Evolutionary conservation across 306 rosid species (phyloP), one percentile per base, ranked within the genome.

Genomic region (Sicyos baderoa): DNA sequence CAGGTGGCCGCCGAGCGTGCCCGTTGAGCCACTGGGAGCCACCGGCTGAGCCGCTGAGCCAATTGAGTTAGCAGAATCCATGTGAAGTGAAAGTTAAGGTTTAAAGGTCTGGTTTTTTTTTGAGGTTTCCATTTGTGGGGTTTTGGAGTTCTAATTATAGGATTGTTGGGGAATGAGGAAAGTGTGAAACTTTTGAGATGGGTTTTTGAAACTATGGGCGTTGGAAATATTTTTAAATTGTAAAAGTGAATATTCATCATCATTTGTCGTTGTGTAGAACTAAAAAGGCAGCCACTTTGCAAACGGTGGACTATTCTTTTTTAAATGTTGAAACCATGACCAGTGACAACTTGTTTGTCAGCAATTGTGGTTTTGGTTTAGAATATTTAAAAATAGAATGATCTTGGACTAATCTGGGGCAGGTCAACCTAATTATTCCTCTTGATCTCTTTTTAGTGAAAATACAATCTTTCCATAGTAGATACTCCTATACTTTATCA

Each of bases 1-100:
- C 35, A 91, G 77, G 82, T 86, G 80, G 61, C 87, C 44, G 64
- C 97, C 97, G 22, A 88, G 75, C 2, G 93, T 83, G 70, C 87
- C 88, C 35, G 9, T 61, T 47, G 17, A 55, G 53, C 69, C 25
- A 35, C 72, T 50, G 6, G 83, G 87, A 4, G 3, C n/a, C 37
- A 76, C 74, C 37, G 37, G 37, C 37, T 10, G 74, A 51, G 71
- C 47, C 9, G 62, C 45, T 16, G 84, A 77, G 59, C 78, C 78
- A 2, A 75, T 11, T 35, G 67, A 27, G 62, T 60, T 80, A n/a
- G 83, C 29, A 45, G 76, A 12, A 37, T 72, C 87, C 95, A 80
- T 84, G 27, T 12, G 13, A 54, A 40, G 21, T 6, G 32, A 9
- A 54, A 52, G 17, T 50, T 16, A 35, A 7, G 35, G 7, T 2